Conservation (phyloP, 1,284 basidiomycete species). For the Melampsora americana region DNA sequence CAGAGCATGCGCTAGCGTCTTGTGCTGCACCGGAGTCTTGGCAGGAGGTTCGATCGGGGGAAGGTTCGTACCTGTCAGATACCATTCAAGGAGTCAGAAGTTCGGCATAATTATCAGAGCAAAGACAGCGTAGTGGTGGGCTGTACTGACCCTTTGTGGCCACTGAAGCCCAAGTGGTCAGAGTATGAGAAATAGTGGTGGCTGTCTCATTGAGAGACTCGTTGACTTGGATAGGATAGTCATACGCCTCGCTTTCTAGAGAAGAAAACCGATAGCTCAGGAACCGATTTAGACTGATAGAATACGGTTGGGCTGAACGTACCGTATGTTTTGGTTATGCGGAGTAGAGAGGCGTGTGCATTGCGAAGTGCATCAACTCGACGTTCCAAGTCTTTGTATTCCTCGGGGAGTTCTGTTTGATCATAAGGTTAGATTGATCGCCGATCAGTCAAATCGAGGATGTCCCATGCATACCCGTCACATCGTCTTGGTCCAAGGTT, state of each 20-base stretch:
- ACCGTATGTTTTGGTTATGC: constrained; percentile 55
- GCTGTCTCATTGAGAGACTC: constrained; percentile 60
- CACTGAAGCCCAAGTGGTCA: constrained; percentile 79
- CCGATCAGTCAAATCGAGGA: not conserved
- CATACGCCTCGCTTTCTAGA: constrained; percentile 76
- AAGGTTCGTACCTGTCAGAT: constrained; percentile 34
- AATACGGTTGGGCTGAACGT: constrained; percentile 3
- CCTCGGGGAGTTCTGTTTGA: constrained; percentile 58
- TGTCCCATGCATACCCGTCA: constrained; percentile 21
- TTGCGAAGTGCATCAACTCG: constrained; percentile 86
- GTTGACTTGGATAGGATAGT: constrained; percentile 66
- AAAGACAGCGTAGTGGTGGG: not conserved
- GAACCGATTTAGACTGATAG: not conserved
- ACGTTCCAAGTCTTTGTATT: constrained; percentile 92
- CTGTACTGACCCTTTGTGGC: constrained; percentile 65
- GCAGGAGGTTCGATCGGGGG: constrained; percentile 51
- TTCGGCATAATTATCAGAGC: not conserved
- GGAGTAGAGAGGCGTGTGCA: constrained; percentile 71
- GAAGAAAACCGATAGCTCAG: not conserved
- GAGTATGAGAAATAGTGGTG: constrained; percentile 66
- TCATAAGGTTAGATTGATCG: not conserved
- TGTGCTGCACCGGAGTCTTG: constrained; percentile 65
- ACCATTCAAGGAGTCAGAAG: not conserved
- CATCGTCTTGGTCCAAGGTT: constrained; percentile 38
- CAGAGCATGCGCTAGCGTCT: constrained; percentile 93